Evolutionary conservation across 108 stramenopile species (phyloP).

Genomic region (Thalassiosira profunda): DNA sequence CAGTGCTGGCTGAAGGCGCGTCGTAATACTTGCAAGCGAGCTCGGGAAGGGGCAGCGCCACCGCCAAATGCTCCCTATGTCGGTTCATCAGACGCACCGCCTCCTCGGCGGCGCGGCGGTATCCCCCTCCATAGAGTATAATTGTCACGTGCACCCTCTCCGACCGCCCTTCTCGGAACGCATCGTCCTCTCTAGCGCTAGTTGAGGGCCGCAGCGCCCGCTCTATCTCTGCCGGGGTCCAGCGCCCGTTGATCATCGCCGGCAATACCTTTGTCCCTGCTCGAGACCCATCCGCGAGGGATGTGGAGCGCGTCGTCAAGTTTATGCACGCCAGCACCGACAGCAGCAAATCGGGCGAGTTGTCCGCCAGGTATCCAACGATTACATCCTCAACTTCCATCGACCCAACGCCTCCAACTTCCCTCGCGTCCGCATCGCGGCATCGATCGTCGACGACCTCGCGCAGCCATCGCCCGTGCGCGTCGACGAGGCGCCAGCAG

Average conservation of each 20-base stretch:
- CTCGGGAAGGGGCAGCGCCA: conserved; percentile 25
- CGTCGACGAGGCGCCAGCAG: conserved; percentile 10
- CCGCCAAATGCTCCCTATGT: conserved; percentile 15
- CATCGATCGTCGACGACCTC: background rate
- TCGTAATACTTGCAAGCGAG: background rate
- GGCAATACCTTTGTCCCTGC: too few relatives aligned
- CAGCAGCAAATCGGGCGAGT: conserved; percentile 66
- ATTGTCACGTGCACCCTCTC: conserved; percentile 27
- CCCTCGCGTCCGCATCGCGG: background rate
- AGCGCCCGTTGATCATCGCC: conserved; percentile 76
- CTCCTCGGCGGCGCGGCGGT: conserved; percentile 38
- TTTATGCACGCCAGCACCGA: conserved; percentile 60
- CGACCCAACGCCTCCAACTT: background rate
- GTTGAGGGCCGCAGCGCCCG: conserved; percentile 31
- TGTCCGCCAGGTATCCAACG: conserved; percentile 46
- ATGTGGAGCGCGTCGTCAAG: background rate
- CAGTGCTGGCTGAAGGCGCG: background rate
- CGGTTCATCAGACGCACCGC: conserved; percentile 7
- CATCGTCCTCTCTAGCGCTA: background rate
- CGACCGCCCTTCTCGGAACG: background rate
- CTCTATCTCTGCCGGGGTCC: conserved; percentile 75
- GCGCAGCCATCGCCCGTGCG: conserved; percentile 9
- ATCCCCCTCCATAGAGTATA: conserved; percentile 44
- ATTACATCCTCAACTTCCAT: conserved; percentile 17
- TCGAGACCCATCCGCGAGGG: background rate